Percentiles rank a stretch among this genome's conserved stretches.
These are phyloP conservation scores for Axilococcus clingmanii DNA, from an alignment of 139 green algal species.

Conservation along the genomic window DNA sequence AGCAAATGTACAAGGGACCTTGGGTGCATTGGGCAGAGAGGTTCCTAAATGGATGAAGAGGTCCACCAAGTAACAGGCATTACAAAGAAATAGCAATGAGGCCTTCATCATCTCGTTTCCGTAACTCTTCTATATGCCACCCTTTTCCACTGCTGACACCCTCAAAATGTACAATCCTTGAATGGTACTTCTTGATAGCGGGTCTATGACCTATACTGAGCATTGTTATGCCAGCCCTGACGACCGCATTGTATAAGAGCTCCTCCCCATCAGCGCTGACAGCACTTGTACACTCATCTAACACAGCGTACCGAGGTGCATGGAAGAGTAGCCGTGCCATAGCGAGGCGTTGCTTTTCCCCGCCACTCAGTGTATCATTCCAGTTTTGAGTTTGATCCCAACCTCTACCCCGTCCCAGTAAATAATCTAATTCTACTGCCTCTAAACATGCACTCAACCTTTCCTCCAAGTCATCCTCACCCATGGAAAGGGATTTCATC, in stretches of 20 bases:
- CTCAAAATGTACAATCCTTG: constrained; percentile 21
- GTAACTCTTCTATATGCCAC: constrained; percentile 12
- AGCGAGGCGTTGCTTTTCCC: constrained; percentile 86
- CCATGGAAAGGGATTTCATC: constrained; percentile 7
- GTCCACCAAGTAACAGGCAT: too few relatives aligned
- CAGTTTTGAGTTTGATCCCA: constrained; percentile 54
- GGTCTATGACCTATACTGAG: constrained; percentile 83
- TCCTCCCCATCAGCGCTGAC: constrained; percentile 65
- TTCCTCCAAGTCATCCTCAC: constrained; percentile 32
- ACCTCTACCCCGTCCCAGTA: constrained; percentile 49
- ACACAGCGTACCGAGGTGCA: constrained; percentile 65
- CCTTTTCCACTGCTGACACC: constrained; percentile 5
- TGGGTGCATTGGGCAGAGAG: too few relatives aligned
- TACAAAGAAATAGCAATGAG: too few relatives aligned
- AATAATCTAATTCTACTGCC: constrained; percentile 79
- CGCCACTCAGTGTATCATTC: constrained; percentile 71
- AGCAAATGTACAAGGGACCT: too few relatives aligned
- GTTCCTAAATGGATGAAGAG: too few relatives aligned
- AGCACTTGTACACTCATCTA: constrained; percentile 86
- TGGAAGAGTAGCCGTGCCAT: constrained; percentile 88
- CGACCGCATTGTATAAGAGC: constrained; percentile 49
- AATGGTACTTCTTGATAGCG: constrained; percentile 47
- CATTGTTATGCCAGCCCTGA: constrained; percentile 68
- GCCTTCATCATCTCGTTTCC: constrained; percentile 9
- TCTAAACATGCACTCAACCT: constrained; percentile 50